A percentile compares a stretch with the other conserved stretches of the same genome.
phyloP scores from a whole-genome alignment of 2,329 filamentous ascomycete species.

The Botrytis cinerea region DNA sequence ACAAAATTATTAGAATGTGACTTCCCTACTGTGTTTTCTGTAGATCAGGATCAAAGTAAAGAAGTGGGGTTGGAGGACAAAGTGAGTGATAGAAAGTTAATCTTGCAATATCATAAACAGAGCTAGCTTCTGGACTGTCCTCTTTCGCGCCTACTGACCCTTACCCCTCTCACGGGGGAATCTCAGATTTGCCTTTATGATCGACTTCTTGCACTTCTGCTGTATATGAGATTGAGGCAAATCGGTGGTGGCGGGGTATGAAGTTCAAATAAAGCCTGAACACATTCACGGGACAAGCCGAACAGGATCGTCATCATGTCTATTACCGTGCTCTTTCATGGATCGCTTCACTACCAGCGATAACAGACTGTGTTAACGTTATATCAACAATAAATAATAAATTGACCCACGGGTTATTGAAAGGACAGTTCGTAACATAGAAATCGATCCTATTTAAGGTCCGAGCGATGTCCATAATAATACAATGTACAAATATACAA shows the following conservation, averaged over 20 bases:
- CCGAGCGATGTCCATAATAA: conserved; percentile 7
- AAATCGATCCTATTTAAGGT: conserved; percentile 1
- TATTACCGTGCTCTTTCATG: neutral
- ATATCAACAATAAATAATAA: neutral
- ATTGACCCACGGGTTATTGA: conserved; percentile 11
- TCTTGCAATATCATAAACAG: neutral
- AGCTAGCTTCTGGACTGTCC: neutral
- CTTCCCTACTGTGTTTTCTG: conserved; percentile 26
- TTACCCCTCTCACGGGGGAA: neutral
- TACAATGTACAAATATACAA: conserved; percentile 4
- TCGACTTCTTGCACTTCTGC: neutral
- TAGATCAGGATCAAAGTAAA: neutral
- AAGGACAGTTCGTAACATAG: conserved; percentile 8
- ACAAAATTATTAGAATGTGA: conserved; percentile 28
- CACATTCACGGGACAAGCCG: conserved; percentile 4
- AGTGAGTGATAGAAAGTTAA: conserved; percentile 8
- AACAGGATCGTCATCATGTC: neutral
- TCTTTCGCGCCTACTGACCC: neutral
- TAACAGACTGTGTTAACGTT: neutral
- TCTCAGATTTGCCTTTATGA: neutral
- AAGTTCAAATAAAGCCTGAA: conserved; percentile 10
- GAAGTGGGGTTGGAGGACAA: conserved; percentile 1
- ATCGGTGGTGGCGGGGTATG: neutral
- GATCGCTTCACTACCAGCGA: conserved; percentile 13
- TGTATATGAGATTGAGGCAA: neutral